Base-by-base conservation (phyloP, 768 basidiomycete genomes). In the Lactarius deliciosus region DNA sequence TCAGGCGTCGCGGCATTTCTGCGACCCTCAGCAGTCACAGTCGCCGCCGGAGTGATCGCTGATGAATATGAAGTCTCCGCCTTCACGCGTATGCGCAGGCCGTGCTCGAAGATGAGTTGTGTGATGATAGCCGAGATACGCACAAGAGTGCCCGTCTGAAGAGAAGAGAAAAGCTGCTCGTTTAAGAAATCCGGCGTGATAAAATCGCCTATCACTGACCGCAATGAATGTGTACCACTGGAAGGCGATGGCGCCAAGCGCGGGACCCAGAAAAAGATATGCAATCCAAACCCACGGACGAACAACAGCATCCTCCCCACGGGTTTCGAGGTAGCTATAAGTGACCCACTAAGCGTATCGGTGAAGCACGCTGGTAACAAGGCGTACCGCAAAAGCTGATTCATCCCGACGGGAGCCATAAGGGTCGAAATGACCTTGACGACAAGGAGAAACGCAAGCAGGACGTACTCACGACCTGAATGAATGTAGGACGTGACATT, bases 271-370 rank as follows among this genome's bases (percentile, higher is more conserved):
- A 67, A 85, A 81, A 16, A 87, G 76, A 72, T 77, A 76, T 0
- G 76, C 41, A 16, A 90, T 81, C 89, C 89, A 91, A 8, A 90
- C 82, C 84, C 89, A 89, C 0, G 90, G 90, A 41, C 81, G 81
- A 34, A 88, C 74, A 9, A 75, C 70, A 0, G 86, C 79, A 28
- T 75, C 79, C 64, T 80, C 71, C 3, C 85, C 85, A 15, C 78
- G 75, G 4, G 74, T 80, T 75, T 90, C 88, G 22, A 91, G 75
- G 71, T 90, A 86, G 45, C 83, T 86, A 62, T 10, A 13, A 16
- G 22, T 11, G 3, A 40, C 16, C 40, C 0, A 41, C 61, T 38
- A 40, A 64, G 13, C 9, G 10, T 25, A 30, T 11, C 16, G 5
- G 13, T 20, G 3, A 25, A 38, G 54, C 15, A 7, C 18, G 34